Base-by-base conservation (phyloP, 768 basidiomycete species). In the Lyophyllum decastes region DNA sequence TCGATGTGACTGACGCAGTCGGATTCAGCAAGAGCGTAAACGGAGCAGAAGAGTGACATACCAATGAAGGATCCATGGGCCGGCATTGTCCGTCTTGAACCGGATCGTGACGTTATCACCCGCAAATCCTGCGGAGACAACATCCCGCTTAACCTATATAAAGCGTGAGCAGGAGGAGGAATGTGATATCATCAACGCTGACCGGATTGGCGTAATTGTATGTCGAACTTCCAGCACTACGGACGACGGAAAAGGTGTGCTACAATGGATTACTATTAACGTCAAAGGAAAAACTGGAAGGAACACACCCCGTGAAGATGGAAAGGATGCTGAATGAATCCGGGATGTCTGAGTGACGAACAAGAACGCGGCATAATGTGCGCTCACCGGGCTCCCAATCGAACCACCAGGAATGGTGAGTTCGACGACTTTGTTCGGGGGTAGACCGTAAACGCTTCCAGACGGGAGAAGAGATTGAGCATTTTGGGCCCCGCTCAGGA, bases 41-140 rank as follows among this genome's bases (percentile, higher is more conserved):
- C 6, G 44, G 6, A 48, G 25, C 35, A 48, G 51, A 19, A 45
- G 22, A 57, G 9, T 35, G 24, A 60, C 70, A 24, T 43, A 72
- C 71, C 72, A 73, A 58, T 71, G 70, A 44, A 73, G 54, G 41
- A 73, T 66, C 78, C 84, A 85, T 22, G 81, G 81, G 16, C 85
- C 86, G n/a, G 85, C 75, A 70, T 88, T 89, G 68, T 89, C 84
- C 1, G 87, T 83, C 21, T 68, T 65, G 72, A 85, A 88, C 34
- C 85, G 78, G 49, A 89, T 76, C 12, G 80, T 81, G 24, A 81
- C 77, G 30, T 75, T 73, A 59, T 78, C 76, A 14, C 57, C 61
- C 0, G 60, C 35, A 25, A 33, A 30, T 17, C 75, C 74, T 25
- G 66, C 67, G 33, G 65, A 71, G 24, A 76, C 75, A 4, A 76